Conservation (phyloP, 2,329 filamentous ascomycete species). For the Diaporthe citrichinensis region DNA sequence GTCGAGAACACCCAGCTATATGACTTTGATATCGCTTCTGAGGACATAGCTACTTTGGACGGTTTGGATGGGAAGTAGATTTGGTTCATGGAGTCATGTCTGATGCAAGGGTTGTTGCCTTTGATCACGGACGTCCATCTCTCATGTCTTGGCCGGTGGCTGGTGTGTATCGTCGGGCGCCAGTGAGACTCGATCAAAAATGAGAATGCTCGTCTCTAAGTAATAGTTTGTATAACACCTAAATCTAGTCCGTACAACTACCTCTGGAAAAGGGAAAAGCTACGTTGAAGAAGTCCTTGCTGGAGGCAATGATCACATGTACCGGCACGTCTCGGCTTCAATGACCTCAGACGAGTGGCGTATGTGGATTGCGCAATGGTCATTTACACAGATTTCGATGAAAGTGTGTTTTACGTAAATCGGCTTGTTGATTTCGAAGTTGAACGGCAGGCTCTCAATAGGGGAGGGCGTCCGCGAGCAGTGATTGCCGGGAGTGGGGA, state of each 20-base stretch:
- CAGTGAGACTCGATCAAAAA: too few species aligned
- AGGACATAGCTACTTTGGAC: conserved; percentile 64
- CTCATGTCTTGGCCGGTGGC: neutral
- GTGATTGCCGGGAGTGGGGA: conserved; percentile 13
- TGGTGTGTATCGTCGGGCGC: neutral
- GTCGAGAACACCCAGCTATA: conserved; percentile 72
- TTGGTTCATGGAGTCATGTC: neutral
- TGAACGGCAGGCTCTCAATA: neutral
- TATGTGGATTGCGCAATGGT: too few species aligned
- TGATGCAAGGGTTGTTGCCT: neutral
- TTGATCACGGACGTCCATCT: neutral
- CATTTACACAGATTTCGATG: neutral
- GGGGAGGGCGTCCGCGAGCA: neutral
- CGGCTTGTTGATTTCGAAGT: too few species aligned
- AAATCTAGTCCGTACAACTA: neutral
- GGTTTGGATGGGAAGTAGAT: conserved; percentile 27
- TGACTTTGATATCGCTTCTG: conserved; percentile 68
- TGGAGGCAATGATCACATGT: too few species aligned
- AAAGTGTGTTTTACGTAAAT: neutral
- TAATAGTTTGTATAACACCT: neutral
- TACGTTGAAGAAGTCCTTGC: neutral
- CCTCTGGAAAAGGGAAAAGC: neutral
- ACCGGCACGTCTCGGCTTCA: neutral
- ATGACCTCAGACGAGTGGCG: neutral
- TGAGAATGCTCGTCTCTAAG: neutral